Evolutionary conservation across 257 asterid genomes (phyloP).

Genomic region (Przewalskia tangutica): DNA sequence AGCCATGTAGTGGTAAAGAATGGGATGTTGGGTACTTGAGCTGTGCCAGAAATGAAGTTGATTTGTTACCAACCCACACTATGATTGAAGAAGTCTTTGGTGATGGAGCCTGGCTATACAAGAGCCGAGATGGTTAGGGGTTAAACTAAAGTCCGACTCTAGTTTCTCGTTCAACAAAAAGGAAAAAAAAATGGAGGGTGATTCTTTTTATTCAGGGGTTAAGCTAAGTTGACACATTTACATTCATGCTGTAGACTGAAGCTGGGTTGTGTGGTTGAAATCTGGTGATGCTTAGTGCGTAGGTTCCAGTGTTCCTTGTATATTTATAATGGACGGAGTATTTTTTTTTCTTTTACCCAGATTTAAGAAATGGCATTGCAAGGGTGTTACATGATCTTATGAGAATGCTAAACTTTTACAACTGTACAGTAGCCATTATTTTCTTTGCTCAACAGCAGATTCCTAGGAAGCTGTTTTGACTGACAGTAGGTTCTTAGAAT

Average conservation of each 20-base stretch:
- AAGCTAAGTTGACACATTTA: background rate
- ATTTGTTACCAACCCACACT: constrained; percentile 29
- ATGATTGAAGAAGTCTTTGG: constrained; percentile 47
- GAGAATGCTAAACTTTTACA: background rate
- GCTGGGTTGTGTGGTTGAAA: background rate
- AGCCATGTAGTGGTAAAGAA: constrained; percentile 19
- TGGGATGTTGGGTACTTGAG: constrained; percentile 28
- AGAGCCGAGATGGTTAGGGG: constrained; percentile 14
- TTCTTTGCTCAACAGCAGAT: background rate
- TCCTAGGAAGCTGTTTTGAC: background rate
- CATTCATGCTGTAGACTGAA: background rate
- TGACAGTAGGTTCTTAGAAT: background rate
- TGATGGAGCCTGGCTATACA: constrained; percentile 21
- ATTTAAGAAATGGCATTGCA: background rate
- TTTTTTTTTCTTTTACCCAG: background rate
- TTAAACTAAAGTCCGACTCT: background rate
- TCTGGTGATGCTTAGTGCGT: background rate
- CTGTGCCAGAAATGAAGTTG: constrained; percentile 21
- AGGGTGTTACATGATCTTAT: background rate
- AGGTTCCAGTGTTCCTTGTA: constrained; percentile 1
- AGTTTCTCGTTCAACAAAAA: background rate
- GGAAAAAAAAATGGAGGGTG: background rate
- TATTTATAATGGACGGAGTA: background rate
- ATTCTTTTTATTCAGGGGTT: background rate
- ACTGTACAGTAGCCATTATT: constrained; percentile 5